Evolutionary conservation across 139 green algal species (phyloP), one percentile per base, ranked within the genome.

Genomic region (Desmodesmus armatus): DNA sequence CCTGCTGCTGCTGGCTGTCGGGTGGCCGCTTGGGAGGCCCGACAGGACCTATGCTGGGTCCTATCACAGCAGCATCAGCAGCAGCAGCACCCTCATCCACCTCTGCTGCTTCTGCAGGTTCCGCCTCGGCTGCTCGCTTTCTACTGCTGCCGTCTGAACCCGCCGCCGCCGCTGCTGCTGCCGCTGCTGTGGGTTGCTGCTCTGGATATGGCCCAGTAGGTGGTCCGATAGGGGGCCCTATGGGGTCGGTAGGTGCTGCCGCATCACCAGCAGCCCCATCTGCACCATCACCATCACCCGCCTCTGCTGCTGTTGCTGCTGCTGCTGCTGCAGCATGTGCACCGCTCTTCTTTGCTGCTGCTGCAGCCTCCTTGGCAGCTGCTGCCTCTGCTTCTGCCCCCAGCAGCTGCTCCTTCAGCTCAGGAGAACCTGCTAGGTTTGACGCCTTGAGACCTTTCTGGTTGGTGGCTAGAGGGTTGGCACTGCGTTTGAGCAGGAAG

Each of bases 401-500:
- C 25, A 72, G 47, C 72, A 90, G 83, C 63, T 83, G 31, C 49
- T 53, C 21, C 21, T 75, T 78, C 11, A 92, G 37, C 43, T 78
- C 87, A 1, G 80, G 80, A 9, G 44, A 67, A 25, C 86, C 90
- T 6, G 88, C 83, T 40, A 96, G 23, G 4, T 93, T 63, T 21
- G 88, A 41, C 0, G 93, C 86, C 3, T 78, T 91, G 83, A 96
- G 76, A 3, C 88, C 90, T 4, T 85, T 88, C 51, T 89, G 89
- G 85, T 94, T 93, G 29, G 51, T 31, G 21, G 93, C 84, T 0
- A 63, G 29, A 0, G 91, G 66, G 85, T 94, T 92, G 27, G 93
- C 94, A 23, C 95, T 90, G 33, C 91, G 88, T 66, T 92, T 81
- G 17, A 97, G 85, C 62, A 97, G 88, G 70, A 94, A 74, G 37